A percentile compares a stretch with the other conserved stretches of the same genome.
phyloP scores from a whole-genome alignment of 371 early-diverging fungal genomes.

The Dinochytrium kinnereticum region DNA sequence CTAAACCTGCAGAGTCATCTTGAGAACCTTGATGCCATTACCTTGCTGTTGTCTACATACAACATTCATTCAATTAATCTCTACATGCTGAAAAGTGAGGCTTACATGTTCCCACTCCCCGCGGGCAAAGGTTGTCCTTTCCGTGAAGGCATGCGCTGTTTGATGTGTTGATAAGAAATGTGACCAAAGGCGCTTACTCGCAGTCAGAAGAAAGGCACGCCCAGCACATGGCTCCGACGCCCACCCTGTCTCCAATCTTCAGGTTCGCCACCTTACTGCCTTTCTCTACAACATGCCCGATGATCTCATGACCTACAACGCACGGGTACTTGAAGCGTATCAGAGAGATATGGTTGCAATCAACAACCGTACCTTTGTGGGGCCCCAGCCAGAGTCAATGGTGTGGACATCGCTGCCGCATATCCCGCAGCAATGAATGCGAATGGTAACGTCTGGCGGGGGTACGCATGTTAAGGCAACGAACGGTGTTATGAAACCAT shows the following conservation, averaged over 20 bases:
- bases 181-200: slow-evolving; percentile 10
- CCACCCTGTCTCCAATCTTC: slow-evolving; percentile 59
- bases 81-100: slow-evolving; percentile 8
- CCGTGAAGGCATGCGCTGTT: slow-evolving; percentile 21
- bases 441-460: slow-evolving; percentile 63
- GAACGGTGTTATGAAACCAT: background rate
- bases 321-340: slow-evolving; percentile 57
- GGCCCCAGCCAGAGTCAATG: slow-evolving; percentile 63
- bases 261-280: slow-evolving; percentile 62
- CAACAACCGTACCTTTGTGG: slow-evolving; percentile 37
- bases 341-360: background rate
- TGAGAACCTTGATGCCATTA: no score
- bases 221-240: slow-evolving; percentile 40
- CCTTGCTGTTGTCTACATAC: background rate
- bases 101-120: slow-evolving; percentile 56
- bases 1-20: no score
- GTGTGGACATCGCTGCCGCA: slow-evolving; percentile 37
- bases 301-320: slow-evolving; percentile 42
- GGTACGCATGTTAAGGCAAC: background rate
- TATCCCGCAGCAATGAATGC: slow-evolving; percentile 41
- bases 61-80: slow-evolving; percentile 21
- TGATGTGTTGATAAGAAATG: background rate
- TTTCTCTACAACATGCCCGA: slow-evolving; percentile 34
- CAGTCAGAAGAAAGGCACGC: slow-evolving; percentile 55
- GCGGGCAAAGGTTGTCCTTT: slow-evolving; percentile 33